These are phyloP conservation scores for Achlya hypogyna DNA, from an alignment of 352 stramenopile genomes.

Conservation along the genomic window DNA sequence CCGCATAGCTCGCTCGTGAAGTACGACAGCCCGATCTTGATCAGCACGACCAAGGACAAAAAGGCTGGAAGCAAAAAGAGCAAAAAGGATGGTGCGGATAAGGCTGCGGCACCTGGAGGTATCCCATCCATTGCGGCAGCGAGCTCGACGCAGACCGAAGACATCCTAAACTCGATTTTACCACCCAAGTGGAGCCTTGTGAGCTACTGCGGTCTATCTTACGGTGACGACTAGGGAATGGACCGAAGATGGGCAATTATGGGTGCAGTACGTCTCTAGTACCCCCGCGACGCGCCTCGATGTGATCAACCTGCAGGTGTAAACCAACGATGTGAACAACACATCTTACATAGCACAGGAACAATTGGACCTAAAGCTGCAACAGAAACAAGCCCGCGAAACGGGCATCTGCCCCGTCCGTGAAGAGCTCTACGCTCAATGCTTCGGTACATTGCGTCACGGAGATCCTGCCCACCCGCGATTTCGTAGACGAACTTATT, in stretches of 20 bases:
- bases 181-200: slow-evolving; percentile 44
- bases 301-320: slow-evolving; percentile 80
- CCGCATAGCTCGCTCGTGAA: slow-evolving; percentile 84
- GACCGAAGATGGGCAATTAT: slow-evolving; percentile 86
- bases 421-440: slow-evolving; percentile 89
- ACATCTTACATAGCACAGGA: slow-evolving; percentile 31
- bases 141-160: slow-evolving; percentile 66
- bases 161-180: slow-evolving; percentile 89
- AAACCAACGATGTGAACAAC: background rate
- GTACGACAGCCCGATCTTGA: slow-evolving; percentile 87
- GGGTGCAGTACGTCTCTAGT: slow-evolving; percentile 90
- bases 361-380: slow-evolving; percentile 83
- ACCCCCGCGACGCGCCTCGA: slow-evolving; percentile 87
- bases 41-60: slow-evolving; percentile 82
- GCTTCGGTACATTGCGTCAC: slow-evolving; percentile 51
- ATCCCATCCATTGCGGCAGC: slow-evolving; percentile 22
- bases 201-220: background rate
- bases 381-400: slow-evolving; percentile 86
- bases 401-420: slow-evolving; percentile 88
- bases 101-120: background rate
- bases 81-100: slow-evolving; percentile 23
- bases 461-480: background rate
- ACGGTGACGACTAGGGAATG: slow-evolving; percentile 34
- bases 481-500: slow-evolving; percentile 77
- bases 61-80: slow-evolving; percentile 40